These are phyloP conservation scores for Plectosphaerella plurivora DNA, from an alignment of 2,329 filamentous ascomycete genomes.

Conservation along the genomic window DNA sequence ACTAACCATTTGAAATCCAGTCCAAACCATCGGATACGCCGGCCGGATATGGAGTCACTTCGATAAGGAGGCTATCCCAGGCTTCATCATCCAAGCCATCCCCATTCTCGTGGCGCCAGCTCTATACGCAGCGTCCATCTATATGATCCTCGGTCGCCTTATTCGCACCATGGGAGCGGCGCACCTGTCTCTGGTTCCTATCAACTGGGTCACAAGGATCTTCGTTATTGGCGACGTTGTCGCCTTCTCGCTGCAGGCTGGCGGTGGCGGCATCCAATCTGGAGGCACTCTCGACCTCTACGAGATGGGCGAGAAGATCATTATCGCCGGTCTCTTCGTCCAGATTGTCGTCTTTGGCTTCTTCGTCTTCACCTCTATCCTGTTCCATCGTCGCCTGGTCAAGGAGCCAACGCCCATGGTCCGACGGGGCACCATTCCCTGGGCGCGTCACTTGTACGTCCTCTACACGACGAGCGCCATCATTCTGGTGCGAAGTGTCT, in stretches of 20 bases:
- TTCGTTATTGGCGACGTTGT: slow-evolving; percentile 43
- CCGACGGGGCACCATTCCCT: slow-evolving; percentile 18
- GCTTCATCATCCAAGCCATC: slow-evolving; percentile 17
- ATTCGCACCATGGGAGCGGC: slow-evolving; percentile 20
- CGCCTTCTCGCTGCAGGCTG: slow-evolving; percentile 36
- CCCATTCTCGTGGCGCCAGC: slow-evolving; percentile 41
- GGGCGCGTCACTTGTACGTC: slow-evolving; percentile 21
- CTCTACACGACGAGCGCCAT: slow-evolving; percentile 22
- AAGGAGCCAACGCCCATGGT: slow-evolving; percentile 15
- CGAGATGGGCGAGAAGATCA: slow-evolving; percentile 37
- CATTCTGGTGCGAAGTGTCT: slow-evolving; percentile 36
- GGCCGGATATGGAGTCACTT: slow-evolving; percentile 8
- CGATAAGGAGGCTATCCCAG: slow-evolving; percentile 7
- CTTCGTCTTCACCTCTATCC: slow-evolving; percentile 41
- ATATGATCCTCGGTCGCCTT: slow-evolving; percentile 40
- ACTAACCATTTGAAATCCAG: slow-evolving; percentile 6
- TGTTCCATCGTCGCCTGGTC: slow-evolving; percentile 37
- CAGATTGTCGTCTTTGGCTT: slow-evolving; percentile 52
- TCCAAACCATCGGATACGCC: slow-evolving; percentile 18
- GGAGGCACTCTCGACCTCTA: not conserved
- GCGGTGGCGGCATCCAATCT: slow-evolving; percentile 12
- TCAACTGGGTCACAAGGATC: slow-evolving; percentile 35
- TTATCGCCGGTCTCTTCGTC: slow-evolving; percentile 47
- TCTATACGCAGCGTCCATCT: slow-evolving; percentile 44
- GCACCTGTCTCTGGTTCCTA: slow-evolving; percentile 11